phyloP scores from a whole-genome alignment of 2,329 filamentous ascomycete species.

The Emmonsiellopsis sp. region DNA sequence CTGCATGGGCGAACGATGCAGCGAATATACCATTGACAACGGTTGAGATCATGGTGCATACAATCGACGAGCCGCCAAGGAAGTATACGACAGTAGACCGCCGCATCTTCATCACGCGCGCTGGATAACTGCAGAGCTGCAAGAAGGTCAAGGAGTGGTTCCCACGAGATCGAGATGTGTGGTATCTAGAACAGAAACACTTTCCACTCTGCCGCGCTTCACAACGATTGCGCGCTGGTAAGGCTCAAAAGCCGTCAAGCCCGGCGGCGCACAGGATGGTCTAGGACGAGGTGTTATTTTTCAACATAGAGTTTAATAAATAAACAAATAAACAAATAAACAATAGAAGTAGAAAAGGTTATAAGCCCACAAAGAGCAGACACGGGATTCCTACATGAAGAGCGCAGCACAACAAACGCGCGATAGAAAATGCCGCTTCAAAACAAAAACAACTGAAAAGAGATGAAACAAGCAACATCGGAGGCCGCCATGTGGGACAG shows the following conservation, averaged over 20 bases:
- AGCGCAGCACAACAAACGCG: not conserved
- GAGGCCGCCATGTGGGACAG: not conserved
- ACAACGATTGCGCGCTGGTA: not conserved
- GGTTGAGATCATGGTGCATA: not conserved
- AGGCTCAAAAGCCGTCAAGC: not conserved
- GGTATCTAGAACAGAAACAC: not conserved
- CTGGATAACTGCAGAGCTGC: not conserved
- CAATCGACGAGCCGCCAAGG: not conserved
- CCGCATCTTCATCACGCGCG: not conserved
- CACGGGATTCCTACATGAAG: not conserved
- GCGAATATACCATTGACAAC: conserved; percentile 4
- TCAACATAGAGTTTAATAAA: not conserved
- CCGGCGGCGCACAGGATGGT: not conserved
- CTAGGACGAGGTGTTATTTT: not conserved
- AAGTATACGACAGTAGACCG: not conserved
- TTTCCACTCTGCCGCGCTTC: not conserved
- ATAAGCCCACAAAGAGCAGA: not conserved
- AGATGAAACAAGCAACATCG: not conserved
- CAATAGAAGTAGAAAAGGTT: not conserved
- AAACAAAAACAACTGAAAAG: not conserved
- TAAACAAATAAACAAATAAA: not conserved
- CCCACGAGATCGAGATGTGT: not conserved
- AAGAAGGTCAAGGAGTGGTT: not conserved
- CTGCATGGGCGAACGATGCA: not conserved
- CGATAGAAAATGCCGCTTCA: not conserved